Evolutionary conservation across 2,329 filamentous ascomycete species (phyloP).

Genomic region (Aureobasidium pullulans): DNA sequence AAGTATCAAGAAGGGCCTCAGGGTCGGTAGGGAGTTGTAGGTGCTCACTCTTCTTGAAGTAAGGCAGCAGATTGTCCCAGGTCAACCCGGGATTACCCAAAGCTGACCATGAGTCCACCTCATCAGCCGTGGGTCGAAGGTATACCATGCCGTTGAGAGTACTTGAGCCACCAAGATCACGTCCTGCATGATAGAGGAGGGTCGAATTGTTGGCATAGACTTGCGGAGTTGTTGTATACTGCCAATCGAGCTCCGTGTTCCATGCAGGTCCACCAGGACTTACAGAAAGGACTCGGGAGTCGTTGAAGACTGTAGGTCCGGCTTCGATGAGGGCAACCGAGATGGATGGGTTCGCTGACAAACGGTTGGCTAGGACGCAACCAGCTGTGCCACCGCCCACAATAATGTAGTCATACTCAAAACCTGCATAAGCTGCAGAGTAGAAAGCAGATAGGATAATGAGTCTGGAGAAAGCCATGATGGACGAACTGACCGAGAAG

Average conservation of each 20-base stretch:
- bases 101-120: conserved; percentile 2
- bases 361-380: conserved; percentile 17
- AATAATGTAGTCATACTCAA: conserved; percentile 18
- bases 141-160: conserved; percentile 27
- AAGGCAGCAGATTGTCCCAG: conserved; percentile 16
- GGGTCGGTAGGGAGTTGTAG: conserved; percentile 9
- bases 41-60: conserved; percentile 20
- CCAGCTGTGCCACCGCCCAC: conserved; percentile 19
- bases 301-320: conserved; percentile 17
- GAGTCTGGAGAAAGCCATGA: background rate
- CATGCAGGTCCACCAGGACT: conserved; percentile 16
- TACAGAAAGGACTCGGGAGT: conserved; percentile 18
- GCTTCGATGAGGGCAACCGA: conserved; percentile 19
- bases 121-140: background rate
- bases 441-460: background rate
- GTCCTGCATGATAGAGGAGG: conserved; percentile 23
- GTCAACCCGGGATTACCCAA: conserved; percentile 26
- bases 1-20: background rate
- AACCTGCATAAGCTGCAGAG: background rate
- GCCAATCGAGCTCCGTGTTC: conserved; percentile 19
- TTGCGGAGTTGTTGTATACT: conserved; percentile 16
- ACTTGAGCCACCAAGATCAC: conserved; percentile 32
- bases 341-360: conserved; percentile 17
- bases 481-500: background rate
- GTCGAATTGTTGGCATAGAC: conserved; percentile 11